Evolutionary conservation across 192 early-diverging fungal genomes (phyloP).

Genomic region (Entomortierella chlamydospora): DNA sequence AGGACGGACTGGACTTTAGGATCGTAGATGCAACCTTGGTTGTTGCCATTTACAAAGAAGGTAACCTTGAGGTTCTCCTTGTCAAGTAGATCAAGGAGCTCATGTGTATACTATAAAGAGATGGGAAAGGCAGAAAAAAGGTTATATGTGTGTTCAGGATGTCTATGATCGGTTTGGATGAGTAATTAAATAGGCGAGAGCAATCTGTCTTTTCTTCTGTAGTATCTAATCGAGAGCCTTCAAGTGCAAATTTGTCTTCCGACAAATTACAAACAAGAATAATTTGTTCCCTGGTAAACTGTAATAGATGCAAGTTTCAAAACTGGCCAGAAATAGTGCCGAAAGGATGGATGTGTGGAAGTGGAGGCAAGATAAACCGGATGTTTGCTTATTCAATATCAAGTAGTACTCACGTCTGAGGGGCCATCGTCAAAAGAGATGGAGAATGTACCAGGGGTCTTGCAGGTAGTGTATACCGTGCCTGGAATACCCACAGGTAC

Average conservation of each 20-base stretch:
- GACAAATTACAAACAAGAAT: not conserved
- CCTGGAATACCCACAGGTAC: conserved; percentile 32
- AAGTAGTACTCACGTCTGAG: conserved; percentile 32
- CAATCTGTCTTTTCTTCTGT: too few species aligned
- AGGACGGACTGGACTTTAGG: conserved; percentile 59
- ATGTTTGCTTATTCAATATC: too few species aligned
- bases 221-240: not conserved
- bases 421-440: conserved; percentile 53
- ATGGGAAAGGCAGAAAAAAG: not conserved
- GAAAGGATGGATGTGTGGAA: too few species aligned
- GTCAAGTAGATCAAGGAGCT: conserved; percentile 65
- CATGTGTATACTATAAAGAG: conserved; percentile 56
- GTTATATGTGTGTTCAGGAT: not conserved
- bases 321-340: too few species aligned
- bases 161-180: not conserved
- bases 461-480: conserved; percentile 48
- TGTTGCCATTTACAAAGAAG: conserved; percentile 74
- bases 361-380: too few species aligned
- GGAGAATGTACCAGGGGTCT: conserved; percentile 31
- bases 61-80: conserved; percentile 69
- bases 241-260: not conserved
- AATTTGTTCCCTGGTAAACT: not conserved
- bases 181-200: not conserved
- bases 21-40: conserved; percentile 55
- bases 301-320: not conserved